Conservation (phyloP, 805 yeast genomes). For the Kuraishia ogatae region DNA sequence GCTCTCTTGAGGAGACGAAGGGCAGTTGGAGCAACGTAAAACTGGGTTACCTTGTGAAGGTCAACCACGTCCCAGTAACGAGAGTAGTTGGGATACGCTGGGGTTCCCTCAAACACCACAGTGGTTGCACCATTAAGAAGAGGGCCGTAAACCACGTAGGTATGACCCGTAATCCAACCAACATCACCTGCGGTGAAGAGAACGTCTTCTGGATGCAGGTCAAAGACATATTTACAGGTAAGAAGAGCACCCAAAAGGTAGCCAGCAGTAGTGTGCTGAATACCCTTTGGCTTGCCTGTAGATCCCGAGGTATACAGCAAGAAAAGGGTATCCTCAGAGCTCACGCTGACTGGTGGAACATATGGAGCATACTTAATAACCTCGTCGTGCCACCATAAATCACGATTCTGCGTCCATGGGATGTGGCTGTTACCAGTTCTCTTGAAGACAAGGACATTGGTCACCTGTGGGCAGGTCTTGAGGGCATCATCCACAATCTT, state of each 20-base stretch:
- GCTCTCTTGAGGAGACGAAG: constrained; percentile 68
- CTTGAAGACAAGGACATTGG: constrained; percentile 61
- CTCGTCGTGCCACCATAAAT: constrained; percentile 74
- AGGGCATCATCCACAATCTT: constrained; percentile 79
- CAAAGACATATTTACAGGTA: constrained; percentile 71
- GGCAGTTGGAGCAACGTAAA: constrained; percentile 83
- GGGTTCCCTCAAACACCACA: constrained; percentile 79
- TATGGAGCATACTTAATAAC: constrained; percentile 56
- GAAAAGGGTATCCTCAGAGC: constrained; percentile 76
- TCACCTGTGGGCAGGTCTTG: constrained; percentile 54
- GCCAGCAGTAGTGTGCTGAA: constrained; percentile 76
- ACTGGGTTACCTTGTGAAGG: constrained; percentile 63
- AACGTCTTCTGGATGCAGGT: constrained; percentile 63
- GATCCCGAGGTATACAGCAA: constrained; percentile 81
- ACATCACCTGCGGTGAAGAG: constrained; percentile 86
- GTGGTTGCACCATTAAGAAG: constrained; percentile 69
- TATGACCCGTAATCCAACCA: constrained; percentile 89
- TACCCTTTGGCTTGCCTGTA: constrained; percentile 86
- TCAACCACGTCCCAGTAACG: constrained; percentile 77
- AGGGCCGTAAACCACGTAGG: constrained; percentile 80
- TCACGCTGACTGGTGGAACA: constrained; percentile 65
- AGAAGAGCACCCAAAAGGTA: constrained; percentile 65
- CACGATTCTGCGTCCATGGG: constrained; percentile 47
- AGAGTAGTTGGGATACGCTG: constrained; percentile 74
- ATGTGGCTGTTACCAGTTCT: constrained; percentile 59